Conservation (phyloP, 352 stramenopile species). For the Phytophthora rubi region DNA sequence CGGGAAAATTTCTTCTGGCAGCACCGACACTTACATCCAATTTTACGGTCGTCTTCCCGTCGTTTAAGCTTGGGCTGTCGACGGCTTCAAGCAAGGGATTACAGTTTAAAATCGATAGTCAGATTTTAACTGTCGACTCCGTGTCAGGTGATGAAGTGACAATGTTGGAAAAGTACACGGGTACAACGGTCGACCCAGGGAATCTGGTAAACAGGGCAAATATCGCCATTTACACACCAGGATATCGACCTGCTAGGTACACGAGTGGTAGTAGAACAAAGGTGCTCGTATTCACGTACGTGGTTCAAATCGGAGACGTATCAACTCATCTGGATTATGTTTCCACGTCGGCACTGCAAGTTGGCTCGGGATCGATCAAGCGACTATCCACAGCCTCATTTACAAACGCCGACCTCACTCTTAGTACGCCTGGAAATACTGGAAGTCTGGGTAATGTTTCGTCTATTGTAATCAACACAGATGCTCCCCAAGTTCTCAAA, state of each 20-base stretch:
- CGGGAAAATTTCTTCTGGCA: constrained; percentile 51
- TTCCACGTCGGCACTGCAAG: constrained; percentile 50
- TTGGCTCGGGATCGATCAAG: constrained; percentile 66
- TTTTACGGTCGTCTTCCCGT: constrained; percentile 62
- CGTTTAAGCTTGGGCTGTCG: constrained; percentile 54
- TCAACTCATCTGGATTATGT: constrained; percentile 57
- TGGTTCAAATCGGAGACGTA: constrained; percentile 60
- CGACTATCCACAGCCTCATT: constrained; percentile 56
- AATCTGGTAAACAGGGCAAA: constrained; percentile 25
- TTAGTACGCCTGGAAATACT: constrained; percentile 43
- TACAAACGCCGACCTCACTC: constrained; percentile 55
- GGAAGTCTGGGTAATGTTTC: constrained; percentile 49
- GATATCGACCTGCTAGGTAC: constrained; percentile 58
- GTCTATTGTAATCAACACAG: constrained; percentile 56
- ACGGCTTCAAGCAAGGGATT: constrained; percentile 44
- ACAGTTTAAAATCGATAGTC: constrained; percentile 61
- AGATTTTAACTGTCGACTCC: constrained; percentile 58
- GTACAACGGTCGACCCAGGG: constrained; percentile 45
- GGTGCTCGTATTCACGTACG: constrained; percentile 59
- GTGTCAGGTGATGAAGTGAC: constrained; percentile 54
- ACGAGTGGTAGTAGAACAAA: constrained; percentile 52
- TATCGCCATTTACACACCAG: constrained; percentile 54
- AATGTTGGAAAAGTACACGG: constrained; percentile 61
- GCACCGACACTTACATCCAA: constrained; percentile 31
- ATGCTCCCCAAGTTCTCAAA: constrained; percentile 48